A percentile compares a stretch with the other conserved stretches of the same genome.
phyloP scores from a whole-genome alignment of 768 basidiomycete genomes.

The Boletus fagicola region DNA sequence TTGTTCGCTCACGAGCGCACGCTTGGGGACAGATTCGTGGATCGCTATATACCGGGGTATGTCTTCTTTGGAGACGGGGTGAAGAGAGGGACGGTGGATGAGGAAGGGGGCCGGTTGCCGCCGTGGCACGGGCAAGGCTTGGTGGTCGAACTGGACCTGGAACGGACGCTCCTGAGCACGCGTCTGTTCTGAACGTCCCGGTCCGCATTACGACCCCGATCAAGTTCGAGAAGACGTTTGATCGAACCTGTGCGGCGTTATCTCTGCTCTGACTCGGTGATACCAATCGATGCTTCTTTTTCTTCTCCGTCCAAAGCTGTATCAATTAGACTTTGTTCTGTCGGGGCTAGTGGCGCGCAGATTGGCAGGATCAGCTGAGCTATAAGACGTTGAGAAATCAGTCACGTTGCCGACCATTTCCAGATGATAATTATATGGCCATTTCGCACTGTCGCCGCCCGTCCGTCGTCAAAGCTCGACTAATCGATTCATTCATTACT shows the following conservation, averaged over 20 bases:
- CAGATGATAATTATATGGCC: neutral
- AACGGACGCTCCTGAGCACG: constrained; percentile 45
- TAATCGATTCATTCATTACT: neutral
- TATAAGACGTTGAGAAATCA: neutral
- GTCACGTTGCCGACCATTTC: neutral
- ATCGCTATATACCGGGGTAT: constrained; percentile 93
- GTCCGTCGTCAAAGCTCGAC: no score
- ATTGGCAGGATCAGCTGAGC: constrained; percentile 2
- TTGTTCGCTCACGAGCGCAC: neutral
- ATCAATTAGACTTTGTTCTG: neutral
- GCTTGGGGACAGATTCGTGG: constrained; percentile 61
- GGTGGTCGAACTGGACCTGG: constrained; percentile 51
- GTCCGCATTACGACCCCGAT: neutral
- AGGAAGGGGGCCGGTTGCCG: constrained; percentile 20
- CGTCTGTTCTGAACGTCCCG: constrained; percentile 37
- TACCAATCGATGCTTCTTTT: neutral
- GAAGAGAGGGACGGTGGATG: constrained; percentile 28
- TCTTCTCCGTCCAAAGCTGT: neutral
- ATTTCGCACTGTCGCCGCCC: constrained; percentile 2
- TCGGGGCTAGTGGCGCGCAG: neutral
- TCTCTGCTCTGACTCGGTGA: neutral
- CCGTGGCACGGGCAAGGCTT: constrained; percentile 52
- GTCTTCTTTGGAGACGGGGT: constrained; percentile 77
- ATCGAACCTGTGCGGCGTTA: neutral
- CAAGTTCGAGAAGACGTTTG: neutral